Evolutionary conservation across 2,329 filamentous ascomycete genomes (phyloP).

Genomic region (Ascochyta rabiei): DNA sequence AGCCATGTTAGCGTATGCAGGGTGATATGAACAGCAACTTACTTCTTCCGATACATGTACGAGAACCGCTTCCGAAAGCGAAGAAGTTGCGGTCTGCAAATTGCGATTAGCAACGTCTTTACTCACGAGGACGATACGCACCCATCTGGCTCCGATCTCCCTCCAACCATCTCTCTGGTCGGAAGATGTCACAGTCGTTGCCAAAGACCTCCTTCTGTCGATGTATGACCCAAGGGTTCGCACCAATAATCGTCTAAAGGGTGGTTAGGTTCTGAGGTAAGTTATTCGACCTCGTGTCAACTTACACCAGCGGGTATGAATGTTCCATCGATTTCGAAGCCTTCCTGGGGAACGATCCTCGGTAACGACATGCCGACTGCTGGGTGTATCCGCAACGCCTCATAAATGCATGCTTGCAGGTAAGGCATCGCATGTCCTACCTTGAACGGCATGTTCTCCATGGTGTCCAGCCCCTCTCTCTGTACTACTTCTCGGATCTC

Average conservation of each 20-base stretch:
- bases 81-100: constrained; percentile 18
- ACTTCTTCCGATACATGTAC: constrained; percentile 20
- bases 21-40: neutral
- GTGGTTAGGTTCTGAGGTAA: neutral
- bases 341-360: constrained; percentile 22
- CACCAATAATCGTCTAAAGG: constrained; percentile 16
- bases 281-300: neutral
- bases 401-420: constrained; percentile 30
- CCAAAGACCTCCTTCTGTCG: constrained; percentile 21
- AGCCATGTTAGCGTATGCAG: neutral
- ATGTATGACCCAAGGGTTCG: constrained; percentile 26
- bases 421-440: constrained; percentile 28
- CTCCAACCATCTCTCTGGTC: constrained; percentile 23
- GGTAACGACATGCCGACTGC: constrained; percentile 26
- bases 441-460: constrained; percentile 17
- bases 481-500: constrained; percentile 22
- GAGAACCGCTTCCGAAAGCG: constrained; percentile 17
- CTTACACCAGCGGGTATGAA: constrained; percentile 21
- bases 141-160: constrained; percentile 15
- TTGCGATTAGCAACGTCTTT: neutral
- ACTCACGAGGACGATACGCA: neutral
- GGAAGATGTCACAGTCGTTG: constrained; percentile 20
- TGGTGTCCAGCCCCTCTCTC: neutral
- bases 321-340: constrained; percentile 16
- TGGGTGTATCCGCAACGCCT: constrained; percentile 29